phyloP scores from a whole-genome alignment of 768 basidiomycete genomes.

The Hygrocybe punicea region DNA sequence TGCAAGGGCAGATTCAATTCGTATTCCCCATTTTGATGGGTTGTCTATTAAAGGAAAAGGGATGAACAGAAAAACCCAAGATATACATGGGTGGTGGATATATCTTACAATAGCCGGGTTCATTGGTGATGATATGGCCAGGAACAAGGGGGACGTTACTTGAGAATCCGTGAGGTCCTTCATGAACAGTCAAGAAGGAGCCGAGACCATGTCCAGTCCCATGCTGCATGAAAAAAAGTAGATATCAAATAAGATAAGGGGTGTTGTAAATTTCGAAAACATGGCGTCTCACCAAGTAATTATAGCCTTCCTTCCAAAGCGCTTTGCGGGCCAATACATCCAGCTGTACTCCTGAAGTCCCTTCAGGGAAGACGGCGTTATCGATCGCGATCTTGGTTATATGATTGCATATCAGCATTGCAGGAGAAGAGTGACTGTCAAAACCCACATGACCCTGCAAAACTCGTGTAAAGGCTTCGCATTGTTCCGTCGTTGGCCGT shows the following conservation, averaged over 20 bases:
- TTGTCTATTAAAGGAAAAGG: slow-evolving; percentile 50
- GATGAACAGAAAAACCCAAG: slow-evolving; percentile 12
- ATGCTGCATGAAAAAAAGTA: slow-evolving; percentile 49
- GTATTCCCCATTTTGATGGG: slow-evolving; percentile 81
- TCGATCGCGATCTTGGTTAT: slow-evolving; percentile 79
- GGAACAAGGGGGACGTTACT: slow-evolving; percentile 64
- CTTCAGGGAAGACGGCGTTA: slow-evolving; percentile 84
- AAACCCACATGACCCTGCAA: slow-evolving; percentile 88
- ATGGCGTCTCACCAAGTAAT: slow-evolving; percentile 54
- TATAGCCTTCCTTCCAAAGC: slow-evolving; percentile 81
- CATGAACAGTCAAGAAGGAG: slow-evolving; percentile 80
- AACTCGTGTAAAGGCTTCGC: slow-evolving; percentile 90
- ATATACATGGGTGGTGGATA: slow-evolving; percentile 10
- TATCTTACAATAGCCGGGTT: slow-evolving; percentile 85
- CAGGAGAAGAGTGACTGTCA: no score
- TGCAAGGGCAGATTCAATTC: slow-evolving; percentile 83
- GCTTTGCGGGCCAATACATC: slow-evolving; percentile 89
- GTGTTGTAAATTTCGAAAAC: slow-evolving; percentile 18
- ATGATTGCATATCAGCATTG: no score
- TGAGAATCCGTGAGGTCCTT: slow-evolving; percentile 78
- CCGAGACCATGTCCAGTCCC: slow-evolving; percentile 92
- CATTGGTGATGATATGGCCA: slow-evolving; percentile 93
- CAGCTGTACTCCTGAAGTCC: slow-evolving; percentile 77
- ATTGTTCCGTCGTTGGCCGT: slow-evolving; percentile 78
- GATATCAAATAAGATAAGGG: neutral